Evolutionary conservation across 2,329 filamentous ascomycete species (phyloP).

Genomic region (Bipolaris oryzae): DNA sequence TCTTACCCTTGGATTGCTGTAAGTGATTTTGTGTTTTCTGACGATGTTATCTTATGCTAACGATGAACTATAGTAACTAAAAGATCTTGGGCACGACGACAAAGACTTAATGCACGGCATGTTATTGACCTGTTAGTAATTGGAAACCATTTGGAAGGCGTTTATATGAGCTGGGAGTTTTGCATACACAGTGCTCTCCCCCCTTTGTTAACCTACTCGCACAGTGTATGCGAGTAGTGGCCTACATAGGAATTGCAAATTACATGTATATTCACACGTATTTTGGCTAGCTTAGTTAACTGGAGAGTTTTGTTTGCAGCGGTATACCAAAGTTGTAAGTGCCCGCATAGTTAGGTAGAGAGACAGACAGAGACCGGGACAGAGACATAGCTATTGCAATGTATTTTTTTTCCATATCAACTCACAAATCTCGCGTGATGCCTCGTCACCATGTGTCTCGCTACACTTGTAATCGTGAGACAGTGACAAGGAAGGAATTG

Average conservation of each 20-base stretch:
- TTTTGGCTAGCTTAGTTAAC: neutral
- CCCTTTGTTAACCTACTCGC: conserved; percentile 26
- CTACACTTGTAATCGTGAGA: too few species aligned
- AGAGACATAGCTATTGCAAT: neutral
- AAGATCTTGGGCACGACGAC: conserved; percentile 10
- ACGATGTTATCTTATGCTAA: conserved; percentile 18
- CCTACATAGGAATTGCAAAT: conserved; percentile 4
- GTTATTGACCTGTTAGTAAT: conserved; percentile 8
- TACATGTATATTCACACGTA: neutral
- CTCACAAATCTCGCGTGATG: neutral
- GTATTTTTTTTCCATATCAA: neutral
- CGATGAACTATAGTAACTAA: conserved; percentile 37
- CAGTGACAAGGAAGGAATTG: too few species aligned
- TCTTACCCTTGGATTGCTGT: conserved; percentile 63
- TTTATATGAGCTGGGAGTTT: conserved; percentile 24
- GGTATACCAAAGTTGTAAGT: too few species aligned
- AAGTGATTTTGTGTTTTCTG: conserved; percentile 31
- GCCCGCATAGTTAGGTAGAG: neutral
- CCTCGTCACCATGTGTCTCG: neutral
- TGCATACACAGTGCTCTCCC: conserved; percentile 34
- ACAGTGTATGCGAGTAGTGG: conserved; percentile 22
- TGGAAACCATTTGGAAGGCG: conserved; percentile 28
- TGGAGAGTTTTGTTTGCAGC: too few species aligned
- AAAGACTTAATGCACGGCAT: conserved; percentile 19
- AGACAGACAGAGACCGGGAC: too few species aligned